Base-by-base conservation (phyloP, 768 basidiomycete genomes). In the Naganishia friedmannii region DNA sequence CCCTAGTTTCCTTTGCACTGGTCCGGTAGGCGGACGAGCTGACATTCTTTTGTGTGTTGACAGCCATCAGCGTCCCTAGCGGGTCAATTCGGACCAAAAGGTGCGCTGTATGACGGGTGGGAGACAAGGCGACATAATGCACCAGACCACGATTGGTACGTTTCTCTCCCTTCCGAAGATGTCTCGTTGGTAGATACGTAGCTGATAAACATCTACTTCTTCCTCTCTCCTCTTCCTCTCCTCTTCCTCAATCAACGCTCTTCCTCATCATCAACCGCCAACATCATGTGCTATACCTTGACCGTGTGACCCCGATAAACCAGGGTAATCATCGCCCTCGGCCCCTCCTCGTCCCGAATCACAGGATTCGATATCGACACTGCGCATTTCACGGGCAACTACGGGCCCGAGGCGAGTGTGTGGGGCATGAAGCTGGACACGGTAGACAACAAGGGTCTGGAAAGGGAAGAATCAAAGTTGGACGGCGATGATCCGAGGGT, bases 71-170 rank as follows among this genome's bases (percentile, higher is more conserved):
- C 85, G 4, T 92, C 89, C 73, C 82, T 96, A 78, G 93, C 94
- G 81, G 96, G 96, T n/a, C 92, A 93, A 74, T 99, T 93, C 75
- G 95, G 95, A 8, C 91, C 93, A 2, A 95, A 93, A 51, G 96
- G 96, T 28, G 95, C 95, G 0, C 82, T 97, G 28, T 98, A 85
- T 81, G 91, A 89, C 73, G 96, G 94, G 66, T 99, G 96, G 96
- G 96, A 99, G 80, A 86, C 85, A 31, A 84, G 93, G 51, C 83
- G 96, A 74, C 96, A 99, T 81, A 69, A 69, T 39, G 32, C 28
- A 1, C 87, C 90, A 0, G 77, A 85, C 1, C 87, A 88, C 76
- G 96, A 99, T 80, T 98, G 96, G 95, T 92, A 74, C 60, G 82
- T 73, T 28, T 60, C 46, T 42, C 39, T 68, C 29, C 53, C 23